Percentiles rank a stretch among this genome's conserved stretches.
Conservation (phyloP, 2,329 filamentous ascomycete genomes). For the Fusarium sulawesiense region DNA sequence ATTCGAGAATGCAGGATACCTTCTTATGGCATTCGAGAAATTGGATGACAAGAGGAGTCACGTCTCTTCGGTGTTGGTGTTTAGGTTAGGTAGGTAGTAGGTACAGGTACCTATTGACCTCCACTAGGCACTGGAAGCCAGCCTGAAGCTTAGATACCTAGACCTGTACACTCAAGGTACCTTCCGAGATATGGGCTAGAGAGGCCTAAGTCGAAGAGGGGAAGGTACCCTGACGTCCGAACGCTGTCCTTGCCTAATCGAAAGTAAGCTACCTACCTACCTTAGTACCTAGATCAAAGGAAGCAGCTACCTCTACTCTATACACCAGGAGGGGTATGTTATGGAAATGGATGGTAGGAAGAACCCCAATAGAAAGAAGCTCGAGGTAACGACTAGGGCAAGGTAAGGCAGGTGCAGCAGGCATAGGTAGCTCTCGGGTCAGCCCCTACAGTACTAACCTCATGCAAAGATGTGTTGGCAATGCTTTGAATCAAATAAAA, state of each 20-base stretch:
- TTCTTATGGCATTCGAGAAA: conserved; percentile 19
- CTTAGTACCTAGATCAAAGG: neutral
- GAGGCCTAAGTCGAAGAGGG: conserved; percentile 30
- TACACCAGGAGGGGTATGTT: conserved; percentile 22
- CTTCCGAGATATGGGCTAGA: neutral
- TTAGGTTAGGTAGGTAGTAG: conserved; percentile 1
- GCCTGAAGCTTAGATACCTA: neutral
- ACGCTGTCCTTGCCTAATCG: conserved; percentile 21
- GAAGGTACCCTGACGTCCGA: conserved; percentile 27
- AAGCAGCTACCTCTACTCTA: neutral
- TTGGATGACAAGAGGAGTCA: conserved; percentile 10
- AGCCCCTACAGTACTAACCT: conserved; percentile 55
- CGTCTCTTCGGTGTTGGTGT: neutral
- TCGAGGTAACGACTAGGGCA: conserved; percentile 42
- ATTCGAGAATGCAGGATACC: neutral
- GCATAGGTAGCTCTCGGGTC: conserved; percentile 29
- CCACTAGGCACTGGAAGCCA: neutral
- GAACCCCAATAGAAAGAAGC: conserved; percentile 38
- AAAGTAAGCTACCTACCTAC: neutral
- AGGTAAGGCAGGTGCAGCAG: conserved; percentile 33
- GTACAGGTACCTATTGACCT: neutral
- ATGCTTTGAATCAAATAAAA: conserved; percentile 63
- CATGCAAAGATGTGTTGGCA: conserved; percentile 86
- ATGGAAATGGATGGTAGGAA: conserved; percentile 31
- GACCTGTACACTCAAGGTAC: conserved; percentile 10